These are phyloP conservation scores for Neurospora hispaniola DNA, from an alignment of 495 filamentous ascomycete species.

Conservation along the genomic window DNA sequence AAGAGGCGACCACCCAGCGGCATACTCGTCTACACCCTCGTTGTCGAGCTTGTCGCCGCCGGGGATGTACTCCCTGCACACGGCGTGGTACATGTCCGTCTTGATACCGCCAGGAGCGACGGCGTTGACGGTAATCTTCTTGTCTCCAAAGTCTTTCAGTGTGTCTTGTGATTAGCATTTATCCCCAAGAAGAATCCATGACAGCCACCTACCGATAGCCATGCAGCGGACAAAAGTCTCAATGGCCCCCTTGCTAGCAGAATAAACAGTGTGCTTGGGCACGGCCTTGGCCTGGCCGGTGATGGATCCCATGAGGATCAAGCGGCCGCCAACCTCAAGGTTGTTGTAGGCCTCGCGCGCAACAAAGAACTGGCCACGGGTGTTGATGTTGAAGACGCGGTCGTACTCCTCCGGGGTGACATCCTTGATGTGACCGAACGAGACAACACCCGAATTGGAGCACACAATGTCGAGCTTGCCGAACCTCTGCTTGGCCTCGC, in stretches of 20 bases:
- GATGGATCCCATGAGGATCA: constrained; percentile 55
- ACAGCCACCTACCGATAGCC: constrained; percentile 18
- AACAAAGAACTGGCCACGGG: constrained; percentile 73
- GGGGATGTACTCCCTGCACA: constrained; percentile 56
- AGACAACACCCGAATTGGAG: constrained; percentile 57
- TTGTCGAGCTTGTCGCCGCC: constrained; percentile 37
- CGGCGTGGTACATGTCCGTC: constrained; percentile 59
- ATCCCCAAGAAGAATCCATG: background rate
- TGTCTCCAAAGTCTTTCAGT: constrained; percentile 25
- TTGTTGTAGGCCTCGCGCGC: constrained; percentile 57
- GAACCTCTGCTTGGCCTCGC: constrained; percentile 52
- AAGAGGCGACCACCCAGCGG: constrained; percentile 47
- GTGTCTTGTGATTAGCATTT: background rate
- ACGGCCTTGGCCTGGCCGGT: constrained; percentile 53
- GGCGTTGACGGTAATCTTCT: constrained; percentile 52
- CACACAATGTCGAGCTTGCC: constrained; percentile 60
- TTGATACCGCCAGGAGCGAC: constrained; percentile 58
- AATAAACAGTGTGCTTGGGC: constrained; percentile 52
- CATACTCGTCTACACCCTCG: constrained; percentile 32
- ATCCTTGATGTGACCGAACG: constrained; percentile 53
- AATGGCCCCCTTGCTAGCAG: constrained; percentile 27
- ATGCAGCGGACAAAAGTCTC: constrained; percentile 28
- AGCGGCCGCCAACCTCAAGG: constrained; percentile 48
- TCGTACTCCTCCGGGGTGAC: constrained; percentile 70
- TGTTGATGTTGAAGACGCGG: constrained; percentile 68